phyloP scores from a whole-genome alignment of 2,329 filamentous ascomycete genomes.

The Ophiostoma tasmaniense region DNA sequence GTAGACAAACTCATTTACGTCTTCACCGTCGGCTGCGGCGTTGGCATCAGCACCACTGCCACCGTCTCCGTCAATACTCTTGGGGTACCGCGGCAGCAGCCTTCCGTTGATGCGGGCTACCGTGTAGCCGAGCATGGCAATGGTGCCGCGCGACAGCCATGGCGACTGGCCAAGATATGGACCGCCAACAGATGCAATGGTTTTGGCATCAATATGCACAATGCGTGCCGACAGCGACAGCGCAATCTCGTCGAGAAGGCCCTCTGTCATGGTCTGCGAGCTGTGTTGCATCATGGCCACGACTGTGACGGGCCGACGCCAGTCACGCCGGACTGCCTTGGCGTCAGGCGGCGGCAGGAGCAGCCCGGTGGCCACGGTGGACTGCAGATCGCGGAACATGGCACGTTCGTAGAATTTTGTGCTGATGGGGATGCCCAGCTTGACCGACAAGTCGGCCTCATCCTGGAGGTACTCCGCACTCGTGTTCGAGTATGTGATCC shows the following conservation, averaged over 20 bases:
- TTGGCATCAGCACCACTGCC: background rate
- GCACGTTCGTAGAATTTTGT: constrained; percentile 21
- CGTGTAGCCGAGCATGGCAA: constrained; percentile 49
- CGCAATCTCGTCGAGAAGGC: constrained; percentile 27
- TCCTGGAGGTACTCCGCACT: background rate
- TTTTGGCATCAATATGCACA: constrained; percentile 58
- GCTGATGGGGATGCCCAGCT: constrained; percentile 1
- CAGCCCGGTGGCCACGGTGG: constrained; percentile 29
- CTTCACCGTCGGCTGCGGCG: background rate
- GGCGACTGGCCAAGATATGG: constrained; percentile 57
- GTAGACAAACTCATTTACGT: background rate
- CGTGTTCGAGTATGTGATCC: background rate
- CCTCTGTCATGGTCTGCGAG: constrained; percentile 24
- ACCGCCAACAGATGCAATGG: constrained; percentile 60
- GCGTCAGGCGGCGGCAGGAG: constrained; percentile 23
- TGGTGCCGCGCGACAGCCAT: constrained; percentile 39
- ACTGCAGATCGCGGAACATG: constrained; percentile 27
- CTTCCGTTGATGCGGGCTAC: constrained; percentile 48
- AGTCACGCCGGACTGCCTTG: constrained; percentile 21
- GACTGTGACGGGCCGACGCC: constrained; percentile 29
- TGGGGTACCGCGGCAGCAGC: constrained; percentile 32
- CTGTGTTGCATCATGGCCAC: constrained; percentile 30
- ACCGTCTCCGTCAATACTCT: background rate
- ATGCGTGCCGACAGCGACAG: constrained; percentile 51
- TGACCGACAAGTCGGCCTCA: constrained; percentile 14